Evolutionary conservation across 208 protist genomes (phyloP), one percentile per base, ranked within the genome.

Genomic region (Acanthamoeba culbertsoni): DNA sequence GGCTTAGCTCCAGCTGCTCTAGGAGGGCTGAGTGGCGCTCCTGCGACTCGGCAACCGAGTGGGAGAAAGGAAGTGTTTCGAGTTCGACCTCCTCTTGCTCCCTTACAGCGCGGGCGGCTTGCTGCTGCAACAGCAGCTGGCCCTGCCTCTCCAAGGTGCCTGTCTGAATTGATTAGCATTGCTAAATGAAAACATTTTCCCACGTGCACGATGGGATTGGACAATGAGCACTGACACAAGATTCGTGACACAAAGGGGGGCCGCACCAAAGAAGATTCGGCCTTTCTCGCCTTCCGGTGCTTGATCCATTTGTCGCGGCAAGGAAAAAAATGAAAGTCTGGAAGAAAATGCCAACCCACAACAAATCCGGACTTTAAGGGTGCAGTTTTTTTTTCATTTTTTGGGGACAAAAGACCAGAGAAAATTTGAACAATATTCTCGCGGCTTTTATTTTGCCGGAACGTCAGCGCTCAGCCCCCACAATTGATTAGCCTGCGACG

Each of bases 1-100:
- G 95, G 31, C 84, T 95, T 23, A 63, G 53, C 18, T 89, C 48
- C 40, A 89, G 31, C 79, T 89, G 79, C 20, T 89, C 79, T 12
- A 89, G 28, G 79, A 89, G 79, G 20, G 35, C 48, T 37, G 28
- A 48, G 79, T 89, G 53, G 31, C 48, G 8, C 45, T 89, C 79
- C 33, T 82, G 71, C 2, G 71, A 82, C 71, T 82, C 71, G 1
- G 40, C 42, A 10, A 48, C 46, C 14, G 14, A 14, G 20, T 43
- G 42, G 1, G 71, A 55, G 31, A 82, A 82, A n/a, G 71, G 71
- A 23, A 82, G 71, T 40, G 71, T 82, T 40, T 82, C 71, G 20
- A 51, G 71, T 40, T 82, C 71, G 26, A 35, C 28, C 42, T 23
- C 55, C 71, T 82, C 71, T 33, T 23, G 42, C 40, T 82, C 45